These are phyloP conservation scores for Podospora sp. DNA, from an alignment of 495 filamentous ascomycete species.

Conservation along the genomic window DNA sequence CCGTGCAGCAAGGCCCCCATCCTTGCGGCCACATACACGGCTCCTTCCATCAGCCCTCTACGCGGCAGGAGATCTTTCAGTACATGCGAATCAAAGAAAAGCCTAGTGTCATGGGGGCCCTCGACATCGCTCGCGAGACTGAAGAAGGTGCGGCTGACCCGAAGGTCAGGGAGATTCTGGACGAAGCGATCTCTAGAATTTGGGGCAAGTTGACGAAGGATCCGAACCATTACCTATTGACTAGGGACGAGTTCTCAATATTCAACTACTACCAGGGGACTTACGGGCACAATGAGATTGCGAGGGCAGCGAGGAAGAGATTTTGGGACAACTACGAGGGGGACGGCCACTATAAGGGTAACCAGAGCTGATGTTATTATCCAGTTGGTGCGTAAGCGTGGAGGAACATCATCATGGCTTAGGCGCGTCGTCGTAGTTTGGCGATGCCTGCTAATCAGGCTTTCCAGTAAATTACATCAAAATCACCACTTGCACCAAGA, in stretches of 20 bases:
- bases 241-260: constrained; percentile 70
- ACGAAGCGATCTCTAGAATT: constrained; percentile 57
- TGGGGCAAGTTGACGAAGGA: constrained; percentile 63
- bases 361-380: no score
- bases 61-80: background rate
- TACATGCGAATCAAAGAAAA: constrained; percentile 1
- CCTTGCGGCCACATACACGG: background rate
- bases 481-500: no score
- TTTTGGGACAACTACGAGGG: constrained; percentile 49
- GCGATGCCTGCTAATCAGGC: no score
- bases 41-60: background rate
- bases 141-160: constrained; percentile 59
- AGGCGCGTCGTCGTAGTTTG: no score
- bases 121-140: constrained; percentile 70
- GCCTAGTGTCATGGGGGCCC: constrained; percentile 53
- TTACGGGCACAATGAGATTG: constrained; percentile 51
- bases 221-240: constrained; percentile 67
- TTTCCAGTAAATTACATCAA: no score
- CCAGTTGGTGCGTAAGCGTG: no score
- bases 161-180: constrained; percentile 55
- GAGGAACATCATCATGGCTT: no score
- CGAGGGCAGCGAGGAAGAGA: constrained; percentile 44
- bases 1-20: background rate
- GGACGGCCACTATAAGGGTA: no score
- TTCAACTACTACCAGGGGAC: constrained; percentile 74